These are phyloP conservation scores for Yarrowia sp. DNA, from an alignment of 805 yeast species.

Conservation along the genomic window DNA sequence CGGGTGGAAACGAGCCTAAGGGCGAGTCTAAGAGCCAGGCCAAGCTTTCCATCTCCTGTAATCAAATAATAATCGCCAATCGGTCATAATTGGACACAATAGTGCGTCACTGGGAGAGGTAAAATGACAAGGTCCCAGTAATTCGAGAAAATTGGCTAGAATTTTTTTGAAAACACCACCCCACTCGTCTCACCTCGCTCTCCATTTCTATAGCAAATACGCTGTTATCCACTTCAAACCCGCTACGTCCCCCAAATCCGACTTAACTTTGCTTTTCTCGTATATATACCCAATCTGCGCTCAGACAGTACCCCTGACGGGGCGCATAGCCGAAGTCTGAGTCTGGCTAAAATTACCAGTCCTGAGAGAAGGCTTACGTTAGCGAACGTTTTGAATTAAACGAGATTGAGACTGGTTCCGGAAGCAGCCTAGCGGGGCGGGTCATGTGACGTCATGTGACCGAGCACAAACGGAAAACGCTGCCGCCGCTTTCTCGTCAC, in stretches of 20 bases:
- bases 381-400: neutral
- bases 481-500: too few species aligned
- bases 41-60: neutral
- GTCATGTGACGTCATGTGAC: slow-evolving; percentile 2
- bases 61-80: slow-evolving; percentile 7
- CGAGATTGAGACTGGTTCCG: too few species aligned
- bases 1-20: neutral
- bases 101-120: neutral
- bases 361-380: neutral
- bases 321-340: slow-evolving; percentile 34
- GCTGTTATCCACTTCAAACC: too few species aligned
- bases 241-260: neutral
- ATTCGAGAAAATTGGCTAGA: too few species aligned
- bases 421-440: neutral
- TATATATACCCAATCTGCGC: slow-evolving; percentile 24
- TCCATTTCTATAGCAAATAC: too few species aligned
- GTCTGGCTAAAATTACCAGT: neutral
- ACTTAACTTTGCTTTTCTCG: slow-evolving; percentile 25
- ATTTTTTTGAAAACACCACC: too few species aligned
- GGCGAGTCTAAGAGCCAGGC: too few species aligned
- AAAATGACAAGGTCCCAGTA: too few species aligned
- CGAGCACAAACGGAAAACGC: too few species aligned
- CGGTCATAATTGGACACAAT: neutral
- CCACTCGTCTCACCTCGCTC: too few species aligned
- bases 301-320: slow-evolving; percentile 29